Base-by-base conservation (phyloP, 768 basidiomycete genomes). In the Gautieria morchelliformis region DNA sequence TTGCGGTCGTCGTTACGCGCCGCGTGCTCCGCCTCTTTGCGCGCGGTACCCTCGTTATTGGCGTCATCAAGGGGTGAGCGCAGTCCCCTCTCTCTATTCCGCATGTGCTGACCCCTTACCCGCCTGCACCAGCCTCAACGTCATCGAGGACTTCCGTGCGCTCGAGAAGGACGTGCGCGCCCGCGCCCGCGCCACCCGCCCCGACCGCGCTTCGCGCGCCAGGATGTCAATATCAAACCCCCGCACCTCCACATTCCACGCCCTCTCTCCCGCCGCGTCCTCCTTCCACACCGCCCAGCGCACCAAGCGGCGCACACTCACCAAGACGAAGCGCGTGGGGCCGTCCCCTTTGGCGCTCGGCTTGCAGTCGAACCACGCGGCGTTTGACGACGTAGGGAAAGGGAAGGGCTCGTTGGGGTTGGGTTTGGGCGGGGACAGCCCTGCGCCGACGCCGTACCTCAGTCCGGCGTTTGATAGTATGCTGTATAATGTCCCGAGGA, bases 51-150 rank as follows among this genome's bases (percentile, higher is more conserved):
- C 65, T 90, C 19, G 76, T 80, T 58, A 75, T 84, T 55, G 89
- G 88, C 17, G 61, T 83, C 20, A 69, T 81, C 30, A 83, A 83
- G 71, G 87, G 88, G 88, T 88, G 59, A 56, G 81, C 68, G 24
- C 1, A 1, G 19, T 0, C 27, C 24, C 22, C 40, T 32, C 52
- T 41, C 35, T n/a, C 8, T 19, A 37, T 10, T 8, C 46, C 41
- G 0, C 32, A 24, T 30, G 41, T 30, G 41, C 40, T 54, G 37
- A 30, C 19, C 17, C n/a, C n/a, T n/a, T n/a, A n/a, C n/a, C n/a
- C n/a, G n/a, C n/a, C n/a, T n/a, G n/a, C n/a, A n/a, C 17, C 57
- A 84, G 84, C 8, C 64, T 82, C 22, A 83, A 85, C 61, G 65
- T 68, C 0, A 62, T 75, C 0, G 81, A 83, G 63, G 78, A 81